Percentiles rank a stretch among this genome's conserved stretches.
Evolutionary conservation across 108 stramenopile genomes (phyloP).

Genomic region (Nitzschia sp.): DNA sequence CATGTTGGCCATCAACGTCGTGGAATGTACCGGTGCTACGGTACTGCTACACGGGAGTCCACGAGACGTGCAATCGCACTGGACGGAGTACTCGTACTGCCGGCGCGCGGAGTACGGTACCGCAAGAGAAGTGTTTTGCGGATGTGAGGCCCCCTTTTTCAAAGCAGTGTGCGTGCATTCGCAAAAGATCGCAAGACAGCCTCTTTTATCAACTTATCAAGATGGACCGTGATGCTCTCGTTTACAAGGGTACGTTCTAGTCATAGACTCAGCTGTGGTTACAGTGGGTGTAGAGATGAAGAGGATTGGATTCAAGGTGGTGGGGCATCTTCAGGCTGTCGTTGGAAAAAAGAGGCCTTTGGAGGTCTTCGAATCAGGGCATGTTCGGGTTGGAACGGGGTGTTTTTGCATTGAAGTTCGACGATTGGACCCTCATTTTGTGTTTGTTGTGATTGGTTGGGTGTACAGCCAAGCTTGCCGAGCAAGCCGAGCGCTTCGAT

Average conservation of each 20-base stretch:
- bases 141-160: not conserved
- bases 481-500: conserved; percentile 98
- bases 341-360: no score
- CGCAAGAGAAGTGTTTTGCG: not conserved
- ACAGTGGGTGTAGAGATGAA: not conserved
- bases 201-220: conserved; percentile 15
- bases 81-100: not conserved
- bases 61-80: no score
- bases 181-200: not conserved
- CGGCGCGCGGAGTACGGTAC: not conserved
- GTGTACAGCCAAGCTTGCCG: conserved; percentile 93
- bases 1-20: no score
- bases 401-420: no score
- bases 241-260: conserved; percentile 69
- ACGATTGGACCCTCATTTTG: no score
- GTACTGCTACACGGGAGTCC: no score
- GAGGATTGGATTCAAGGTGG: no score
- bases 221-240: conserved; percentile 90
- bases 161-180: not conserved
- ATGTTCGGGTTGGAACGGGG: no score
- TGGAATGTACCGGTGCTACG: no score
- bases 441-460: no score
- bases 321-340: not conserved
- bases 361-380: no score
- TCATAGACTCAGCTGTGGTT: not conserved